A percentile compares a stretch with the other conserved stretches of the same genome.
These are phyloP conservation scores for Agaricus blazei DNA, from an alignment of 768 basidiomycete genomes.

Conservation along the genomic window DNA sequence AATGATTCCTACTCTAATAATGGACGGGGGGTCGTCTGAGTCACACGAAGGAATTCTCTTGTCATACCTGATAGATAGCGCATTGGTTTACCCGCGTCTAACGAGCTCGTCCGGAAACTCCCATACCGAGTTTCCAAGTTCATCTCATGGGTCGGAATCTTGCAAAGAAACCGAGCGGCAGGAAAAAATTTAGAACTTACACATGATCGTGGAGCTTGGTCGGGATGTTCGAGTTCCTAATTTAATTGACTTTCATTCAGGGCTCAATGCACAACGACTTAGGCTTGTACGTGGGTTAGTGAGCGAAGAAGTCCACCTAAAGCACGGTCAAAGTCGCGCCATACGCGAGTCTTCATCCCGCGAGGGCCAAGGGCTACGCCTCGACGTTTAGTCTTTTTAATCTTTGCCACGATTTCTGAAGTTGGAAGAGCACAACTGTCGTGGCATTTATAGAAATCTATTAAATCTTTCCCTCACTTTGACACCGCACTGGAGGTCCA, in stretches of 20 bases:
- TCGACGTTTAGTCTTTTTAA: neutral
- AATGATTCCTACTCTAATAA: neutral
- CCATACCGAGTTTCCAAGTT: too few relatives aligned
- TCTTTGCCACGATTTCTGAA: neutral
- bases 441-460: neutral
- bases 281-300: neutral
- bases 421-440: neutral
- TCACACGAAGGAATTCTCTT: too few relatives aligned
- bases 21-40: neutral
- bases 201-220: too few relatives aligned
- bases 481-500: neutral
- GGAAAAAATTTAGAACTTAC: too few relatives aligned
- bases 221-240: too few relatives aligned
- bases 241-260: too few relatives aligned
- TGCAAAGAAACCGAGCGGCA: too few relatives aligned
- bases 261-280: too few relatives aligned
- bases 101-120: too few relatives aligned
- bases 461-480: neutral
- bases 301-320: neutral
- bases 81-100: too few relatives aligned
- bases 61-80: too few relatives aligned
- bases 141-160: too few relatives aligned
- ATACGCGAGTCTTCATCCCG: neutral
- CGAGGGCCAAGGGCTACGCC: neutral
- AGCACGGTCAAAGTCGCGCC: neutral